Evolutionary conservation across 768 basidiomycete species (phyloP).

Genomic region (Russula sp.): DNA sequence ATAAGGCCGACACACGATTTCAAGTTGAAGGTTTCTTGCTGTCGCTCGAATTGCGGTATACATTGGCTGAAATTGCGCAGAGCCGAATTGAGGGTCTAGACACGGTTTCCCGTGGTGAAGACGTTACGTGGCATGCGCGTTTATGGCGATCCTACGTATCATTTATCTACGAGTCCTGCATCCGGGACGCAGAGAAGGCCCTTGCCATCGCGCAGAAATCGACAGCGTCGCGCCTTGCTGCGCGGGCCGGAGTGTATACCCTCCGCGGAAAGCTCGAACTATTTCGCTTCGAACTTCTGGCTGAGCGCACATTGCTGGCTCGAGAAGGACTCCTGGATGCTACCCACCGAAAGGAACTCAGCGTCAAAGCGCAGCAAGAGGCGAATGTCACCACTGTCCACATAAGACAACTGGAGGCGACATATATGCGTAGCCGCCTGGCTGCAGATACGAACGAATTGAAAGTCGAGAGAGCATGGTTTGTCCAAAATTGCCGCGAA

Average conservation of each 20-base stretch:
- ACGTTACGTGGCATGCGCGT: conserved; percentile 10
- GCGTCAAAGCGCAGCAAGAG: background rate
- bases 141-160: conserved; percentile 26
- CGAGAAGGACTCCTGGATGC: background rate
- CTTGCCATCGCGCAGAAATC: conserved; percentile 25
- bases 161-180: conserved; percentile 29
- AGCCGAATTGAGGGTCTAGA: conserved; percentile 25
- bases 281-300: conserved; percentile 26
- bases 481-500: conserved; percentile 26
- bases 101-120: background rate
- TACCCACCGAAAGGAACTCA: background rate
- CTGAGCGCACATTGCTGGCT: conserved; percentile 9
- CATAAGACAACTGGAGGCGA: background rate
- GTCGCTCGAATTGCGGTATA: conserved; percentile 33
- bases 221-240: conserved; percentile 29
- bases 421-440: conserved; percentile 28
- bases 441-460: conserved; percentile 13
- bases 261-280: conserved; percentile 29
- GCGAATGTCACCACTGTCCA: background rate
- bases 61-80: conserved; percentile 31
- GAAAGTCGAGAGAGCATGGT: conserved; percentile 27
- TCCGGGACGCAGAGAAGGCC: conserved; percentile 27
- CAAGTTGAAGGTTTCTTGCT: conserved; percentile 33
- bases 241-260: conserved; percentile 23
- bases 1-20: conserved; percentile 33